These are phyloP conservation scores for Sporothrix globosa DNA, from an alignment of 2,329 filamentous ascomycete species.

Conservation along the genomic window DNA sequence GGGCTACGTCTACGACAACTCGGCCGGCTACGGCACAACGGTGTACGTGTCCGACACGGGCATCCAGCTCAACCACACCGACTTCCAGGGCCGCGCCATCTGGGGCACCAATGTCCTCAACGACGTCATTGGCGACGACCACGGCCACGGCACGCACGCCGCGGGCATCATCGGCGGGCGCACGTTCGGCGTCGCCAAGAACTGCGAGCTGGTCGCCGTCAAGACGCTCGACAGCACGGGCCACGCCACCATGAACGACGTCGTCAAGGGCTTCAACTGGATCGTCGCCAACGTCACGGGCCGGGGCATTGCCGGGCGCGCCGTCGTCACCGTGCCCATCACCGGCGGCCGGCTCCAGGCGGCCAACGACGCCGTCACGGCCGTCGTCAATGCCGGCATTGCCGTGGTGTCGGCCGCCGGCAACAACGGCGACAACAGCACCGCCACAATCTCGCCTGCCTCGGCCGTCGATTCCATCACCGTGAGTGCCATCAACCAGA, in stretches of 20 bases:
- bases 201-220: slow-evolving; percentile 54
- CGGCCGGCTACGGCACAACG: slow-evolving; percentile 59
- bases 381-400: slow-evolving; percentile 54
- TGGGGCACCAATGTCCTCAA: slow-evolving; percentile 22
- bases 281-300: slow-evolving; percentile 52
- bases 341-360: slow-evolving; percentile 55
- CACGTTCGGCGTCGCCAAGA: slow-evolving; percentile 65
- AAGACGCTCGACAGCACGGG: slow-evolving; percentile 62
- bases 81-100: slow-evolving; percentile 59
- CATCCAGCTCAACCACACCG: slow-evolving; percentile 58
- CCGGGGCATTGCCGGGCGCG: slow-evolving; percentile 53
- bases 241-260: slow-evolving; percentile 53
- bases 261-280: slow-evolving; percentile 64
- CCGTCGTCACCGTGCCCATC: slow-evolving; percentile 67
- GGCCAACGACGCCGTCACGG: slow-evolving; percentile 58
- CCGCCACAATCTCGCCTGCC: slow-evolving; percentile 50
- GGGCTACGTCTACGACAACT: slow-evolving; percentile 57
- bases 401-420: slow-evolving; percentile 64
- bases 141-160: slow-evolving; percentile 49
- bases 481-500: slow-evolving; percentile 61
- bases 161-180: slow-evolving; percentile 63
- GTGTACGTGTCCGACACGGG: slow-evolving; percentile 69
- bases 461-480: slow-evolving; percentile 61
- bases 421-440: slow-evolving; percentile 56
- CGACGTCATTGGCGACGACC: slow-evolving; percentile 16